A percentile compares a stretch with the other conserved stretches of the same genome.
Conservation (phyloP, 2,329 filamentous ascomycete species). For the Apiospora aurea region DNA sequence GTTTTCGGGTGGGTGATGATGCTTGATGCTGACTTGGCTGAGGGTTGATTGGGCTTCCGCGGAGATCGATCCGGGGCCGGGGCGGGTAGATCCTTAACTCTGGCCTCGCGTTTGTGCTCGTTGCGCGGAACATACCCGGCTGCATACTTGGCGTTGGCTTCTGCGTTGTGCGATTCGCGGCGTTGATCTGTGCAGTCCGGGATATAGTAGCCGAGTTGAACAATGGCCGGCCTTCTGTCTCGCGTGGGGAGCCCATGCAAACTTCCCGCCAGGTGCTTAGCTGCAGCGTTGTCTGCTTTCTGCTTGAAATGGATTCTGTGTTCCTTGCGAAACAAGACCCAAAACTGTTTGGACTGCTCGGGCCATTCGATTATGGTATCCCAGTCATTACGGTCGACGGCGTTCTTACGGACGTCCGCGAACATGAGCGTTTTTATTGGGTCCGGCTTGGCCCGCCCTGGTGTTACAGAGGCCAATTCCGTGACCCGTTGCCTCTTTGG, state of each 20-base stretch:
- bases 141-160: conserved; percentile 39
- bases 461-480: background rate
- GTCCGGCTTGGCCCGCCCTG: background rate
- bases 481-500: background rate
- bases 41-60: background rate
- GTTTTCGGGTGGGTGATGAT: conserved; percentile 38
- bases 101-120: background rate
- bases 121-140: conserved; percentile 40
- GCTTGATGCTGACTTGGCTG: background rate
- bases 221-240: conserved; percentile 40
- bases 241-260: conserved; percentile 42
- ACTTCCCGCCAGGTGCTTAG: conserved; percentile 46
- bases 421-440: background rate
- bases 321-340: conserved; percentile 49
- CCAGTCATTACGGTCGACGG: conserved; percentile 10
- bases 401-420: conserved; percentile 3
- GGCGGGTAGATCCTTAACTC: conserved; percentile 14
- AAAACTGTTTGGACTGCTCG: conserved; percentile 38
- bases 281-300: conserved; percentile 45
- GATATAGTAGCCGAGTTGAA: conserved; percentile 44
- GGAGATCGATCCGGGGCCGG: background rate
- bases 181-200: conserved; percentile 41
- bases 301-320: conserved; percentile 46
- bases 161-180: conserved; percentile 43
- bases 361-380: conserved; percentile 43